Evolutionary conservation across 768 basidiomycete species (phyloP).

Genomic region (Xerocomellus chrysenteron): DNA sequence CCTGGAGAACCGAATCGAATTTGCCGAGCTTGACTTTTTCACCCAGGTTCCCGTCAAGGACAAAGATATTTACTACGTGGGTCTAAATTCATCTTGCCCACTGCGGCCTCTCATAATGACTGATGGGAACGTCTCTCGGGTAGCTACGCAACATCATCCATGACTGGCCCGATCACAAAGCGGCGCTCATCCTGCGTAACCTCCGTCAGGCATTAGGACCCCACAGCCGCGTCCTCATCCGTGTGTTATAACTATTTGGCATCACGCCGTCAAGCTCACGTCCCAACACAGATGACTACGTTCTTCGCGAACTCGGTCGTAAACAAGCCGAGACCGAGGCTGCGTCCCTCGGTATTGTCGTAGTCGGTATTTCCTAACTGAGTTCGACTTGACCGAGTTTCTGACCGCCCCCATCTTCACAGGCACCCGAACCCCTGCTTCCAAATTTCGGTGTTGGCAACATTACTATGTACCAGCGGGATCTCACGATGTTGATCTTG

Average conservation of each 20-base stretch:
- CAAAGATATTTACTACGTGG: slow-evolving; percentile 35
- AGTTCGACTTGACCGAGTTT: background rate
- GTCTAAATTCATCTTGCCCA: background rate
- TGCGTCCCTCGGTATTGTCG: slow-evolving; percentile 6
- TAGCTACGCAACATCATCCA: slow-evolving; percentile 29
- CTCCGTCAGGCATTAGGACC: slow-evolving; percentile 31
- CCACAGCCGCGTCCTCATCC: slow-evolving; percentile 32
- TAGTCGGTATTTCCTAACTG: slow-evolving; percentile 11
- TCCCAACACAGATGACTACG: slow-evolving; percentile 21
- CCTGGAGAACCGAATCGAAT: slow-evolving; percentile 26
- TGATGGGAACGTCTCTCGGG: background rate
- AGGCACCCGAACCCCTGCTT: slow-evolving; percentile 36
- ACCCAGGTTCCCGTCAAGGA: slow-evolving; percentile 25
- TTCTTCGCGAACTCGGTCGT: slow-evolving; percentile 18
- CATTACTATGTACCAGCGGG: slow-evolving; percentile 29
- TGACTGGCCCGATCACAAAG: slow-evolving; percentile 35
- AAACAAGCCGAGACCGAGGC: slow-evolving; percentile 13
- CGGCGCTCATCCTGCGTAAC: slow-evolving; percentile 28
- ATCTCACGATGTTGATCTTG: slow-evolving; percentile 30
- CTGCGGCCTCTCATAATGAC: background rate
- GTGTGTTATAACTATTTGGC: slow-evolving; percentile 16
- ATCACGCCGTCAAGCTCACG: background rate
- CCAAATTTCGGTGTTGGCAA: slow-evolving; percentile 34
- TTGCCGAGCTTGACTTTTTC: slow-evolving; percentile 33
- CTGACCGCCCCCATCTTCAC: background rate